Conservation (phyloP, 768 basidiomycete species). For the Megacollybia marginata region DNA sequence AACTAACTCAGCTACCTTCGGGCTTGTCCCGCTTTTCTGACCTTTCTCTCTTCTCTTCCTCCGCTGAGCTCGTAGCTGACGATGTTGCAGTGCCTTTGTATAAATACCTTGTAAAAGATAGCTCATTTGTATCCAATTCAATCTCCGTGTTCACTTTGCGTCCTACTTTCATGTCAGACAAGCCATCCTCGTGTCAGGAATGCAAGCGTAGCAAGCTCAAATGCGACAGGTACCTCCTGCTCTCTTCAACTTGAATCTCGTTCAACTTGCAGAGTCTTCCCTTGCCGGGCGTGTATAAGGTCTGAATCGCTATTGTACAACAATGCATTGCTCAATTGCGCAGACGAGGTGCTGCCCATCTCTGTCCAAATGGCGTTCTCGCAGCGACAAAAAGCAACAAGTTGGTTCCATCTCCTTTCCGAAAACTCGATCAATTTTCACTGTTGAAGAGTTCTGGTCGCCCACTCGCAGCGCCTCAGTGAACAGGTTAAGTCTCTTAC, state of each 20-base stretch:
- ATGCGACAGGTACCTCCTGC: constrained; percentile 33
- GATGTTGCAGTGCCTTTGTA: too few relatives aligned
- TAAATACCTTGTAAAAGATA: too few relatives aligned
- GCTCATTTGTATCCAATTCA: too few relatives aligned
- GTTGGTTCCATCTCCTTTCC: constrained; percentile 20
- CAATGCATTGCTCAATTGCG: not conserved
- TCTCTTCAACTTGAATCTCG: not conserved
- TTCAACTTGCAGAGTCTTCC: constrained; percentile 32
- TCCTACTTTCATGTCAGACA: too few relatives aligned
- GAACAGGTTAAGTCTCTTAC: constrained; percentile 39
- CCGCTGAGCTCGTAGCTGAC: too few relatives aligned
- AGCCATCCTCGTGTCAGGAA: constrained; percentile 36
- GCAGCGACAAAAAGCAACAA: constrained; percentile 49
- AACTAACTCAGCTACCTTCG: constrained; percentile 89
- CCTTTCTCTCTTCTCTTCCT: too few relatives aligned
- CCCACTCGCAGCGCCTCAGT: constrained; percentile 37
- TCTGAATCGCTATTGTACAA: constrained; percentile 3
- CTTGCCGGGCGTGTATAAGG: constrained; percentile 48
- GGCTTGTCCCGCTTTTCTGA: constrained; percentile 17
- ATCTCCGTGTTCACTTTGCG: too few relatives aligned
- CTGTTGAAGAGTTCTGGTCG: constrained; percentile 38
- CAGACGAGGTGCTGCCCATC: not conserved
- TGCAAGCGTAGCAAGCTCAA: constrained; percentile 50
- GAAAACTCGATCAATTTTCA: not conserved
- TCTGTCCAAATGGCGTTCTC: constrained; percentile 16